Evolutionary conservation across 1,284 basidiomycete species (phyloP), one percentile per base, ranked within the genome.

Genomic region (Marasmius sp.): DNA sequence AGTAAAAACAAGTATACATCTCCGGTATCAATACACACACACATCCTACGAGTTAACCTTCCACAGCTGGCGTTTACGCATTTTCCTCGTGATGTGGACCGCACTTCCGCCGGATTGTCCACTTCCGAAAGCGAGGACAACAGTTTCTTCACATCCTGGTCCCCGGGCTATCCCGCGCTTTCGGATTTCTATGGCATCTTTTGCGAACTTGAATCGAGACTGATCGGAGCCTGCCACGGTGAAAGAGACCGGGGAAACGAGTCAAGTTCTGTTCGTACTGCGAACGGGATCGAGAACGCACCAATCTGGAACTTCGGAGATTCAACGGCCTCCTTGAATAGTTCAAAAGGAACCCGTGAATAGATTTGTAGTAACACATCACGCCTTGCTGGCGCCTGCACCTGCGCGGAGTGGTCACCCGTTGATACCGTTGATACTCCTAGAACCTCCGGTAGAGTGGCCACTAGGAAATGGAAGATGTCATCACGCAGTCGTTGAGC

Each of bases 121-220:
- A 61, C 86, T 86, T 63, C 89, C 90, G 76, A 94, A 92, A 39
- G 92, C 92, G 64, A 95, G 81, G 54, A 95, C 93, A 43, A 94
- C 93, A 20, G 89, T 91, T 77, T 95, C 93, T 74, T 89, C 88
- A 61, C 84, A 83, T 63, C 86, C 85, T 61, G 79, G 75, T 50
- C 84, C 86, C 61, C 84, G 83, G 58, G 86, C 81, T 67, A 85
- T 81, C 9, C 84, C 85, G 65, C 80, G 81, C 75, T 93, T 95
- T 66, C 93, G 83, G 69, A 89, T 70, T 67, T 93, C 90, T 70
- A 95, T 91, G 10, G 87, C 91, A 65, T 93, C 91, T 75, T 95
- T 95, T 11, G 93, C 92, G 74, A 95, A 95, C 69, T 89, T 90
- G 78, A 94, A 95, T 56, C 93, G 87, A 63, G 87, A 85, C 72